Conservation (phyloP, 208 protist species). For the Crithidia sp. region DNA sequence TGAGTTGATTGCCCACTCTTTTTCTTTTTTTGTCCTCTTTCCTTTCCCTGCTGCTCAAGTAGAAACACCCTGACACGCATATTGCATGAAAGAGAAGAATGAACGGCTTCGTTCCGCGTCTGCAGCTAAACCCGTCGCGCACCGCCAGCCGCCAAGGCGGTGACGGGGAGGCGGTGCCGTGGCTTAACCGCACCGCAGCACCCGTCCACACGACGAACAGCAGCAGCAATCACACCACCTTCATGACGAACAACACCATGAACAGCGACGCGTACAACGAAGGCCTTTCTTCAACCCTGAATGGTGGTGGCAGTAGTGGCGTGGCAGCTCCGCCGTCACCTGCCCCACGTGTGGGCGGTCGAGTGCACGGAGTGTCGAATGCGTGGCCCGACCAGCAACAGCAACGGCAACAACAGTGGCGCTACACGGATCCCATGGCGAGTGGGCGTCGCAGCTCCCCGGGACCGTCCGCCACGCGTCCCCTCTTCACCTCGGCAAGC, state of each 20-base stretch:
- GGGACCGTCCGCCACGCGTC: constrained; percentile 21
- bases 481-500: constrained; percentile 30
- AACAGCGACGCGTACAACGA: constrained; percentile 16
- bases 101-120: constrained; percentile 21
- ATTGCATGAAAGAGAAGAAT: not conserved
- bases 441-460: constrained; percentile 11
- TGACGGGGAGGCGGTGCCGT: not conserved
- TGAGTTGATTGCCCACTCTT: constrained; percentile 4
- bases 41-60: no score
- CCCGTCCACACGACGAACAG: constrained; percentile 1
- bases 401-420: not conserved
- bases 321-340: constrained; percentile 22
- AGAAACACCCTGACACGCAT: no score
- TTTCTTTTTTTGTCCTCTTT: constrained; percentile 1
- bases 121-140: constrained; percentile 26
- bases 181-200: constrained; percentile 20
- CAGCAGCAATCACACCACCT: constrained; percentile 32
- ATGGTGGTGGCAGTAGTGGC: not conserved
- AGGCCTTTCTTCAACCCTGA: not conserved
- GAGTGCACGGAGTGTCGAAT: not conserved
- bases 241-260: constrained; percentile 33
- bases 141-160: not conserved
- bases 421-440: constrained; percentile 2
- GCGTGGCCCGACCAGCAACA: not conserved
- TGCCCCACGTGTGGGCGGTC: constrained; percentile 10